phyloP scores from a whole-genome alignment of 768 basidiomycete species.

The Russula ochroleuca region DNA sequence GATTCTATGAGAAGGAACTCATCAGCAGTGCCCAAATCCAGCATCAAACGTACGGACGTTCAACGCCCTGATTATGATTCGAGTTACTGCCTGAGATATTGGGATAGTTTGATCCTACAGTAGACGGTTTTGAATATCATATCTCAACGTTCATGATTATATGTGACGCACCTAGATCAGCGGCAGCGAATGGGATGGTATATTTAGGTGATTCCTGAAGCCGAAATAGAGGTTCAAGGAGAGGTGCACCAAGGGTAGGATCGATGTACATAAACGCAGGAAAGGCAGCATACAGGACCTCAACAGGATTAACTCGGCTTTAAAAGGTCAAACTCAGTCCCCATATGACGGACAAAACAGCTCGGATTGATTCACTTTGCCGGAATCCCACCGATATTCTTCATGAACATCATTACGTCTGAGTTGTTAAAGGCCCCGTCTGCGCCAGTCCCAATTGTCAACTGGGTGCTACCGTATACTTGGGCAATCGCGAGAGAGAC shows the following conservation, averaged over 20 bases:
- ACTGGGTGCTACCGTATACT: conserved; percentile 48
- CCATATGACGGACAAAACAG: not conserved
- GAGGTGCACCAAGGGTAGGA: conserved; percentile 40
- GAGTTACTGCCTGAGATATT: conserved; percentile 11
- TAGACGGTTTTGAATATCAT: not conserved
- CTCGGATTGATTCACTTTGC: conserved; percentile 36
- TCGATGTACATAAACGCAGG: conserved; percentile 53
- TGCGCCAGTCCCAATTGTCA: conserved; percentile 48
- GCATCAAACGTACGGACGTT: conserved; percentile 12
- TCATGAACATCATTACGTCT: conserved; percentile 54
- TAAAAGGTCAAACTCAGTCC: not conserved
- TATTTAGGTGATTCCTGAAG: conserved; percentile 25
- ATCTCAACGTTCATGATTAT: no score
- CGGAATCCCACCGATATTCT: conserved; percentile 15
- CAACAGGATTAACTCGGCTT: conserved; percentile 44
- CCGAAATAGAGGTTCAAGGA: conserved; percentile 29
- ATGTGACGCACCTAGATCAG: conserved; percentile 27
- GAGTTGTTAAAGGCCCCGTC: conserved; percentile 48
- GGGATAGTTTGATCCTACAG: conserved; percentile 16
- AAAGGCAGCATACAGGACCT: conserved; percentile 50
- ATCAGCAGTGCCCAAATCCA: not conserved
- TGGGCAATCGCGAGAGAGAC: conserved; percentile 53
- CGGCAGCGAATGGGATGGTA: conserved; percentile 21
- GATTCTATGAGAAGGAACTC: conserved; percentile 25
- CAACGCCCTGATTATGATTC: conserved; percentile 13